Conservation (phyloP, 495 filamentous ascomycete genomes). For the Hamigera avellanea region DNA sequence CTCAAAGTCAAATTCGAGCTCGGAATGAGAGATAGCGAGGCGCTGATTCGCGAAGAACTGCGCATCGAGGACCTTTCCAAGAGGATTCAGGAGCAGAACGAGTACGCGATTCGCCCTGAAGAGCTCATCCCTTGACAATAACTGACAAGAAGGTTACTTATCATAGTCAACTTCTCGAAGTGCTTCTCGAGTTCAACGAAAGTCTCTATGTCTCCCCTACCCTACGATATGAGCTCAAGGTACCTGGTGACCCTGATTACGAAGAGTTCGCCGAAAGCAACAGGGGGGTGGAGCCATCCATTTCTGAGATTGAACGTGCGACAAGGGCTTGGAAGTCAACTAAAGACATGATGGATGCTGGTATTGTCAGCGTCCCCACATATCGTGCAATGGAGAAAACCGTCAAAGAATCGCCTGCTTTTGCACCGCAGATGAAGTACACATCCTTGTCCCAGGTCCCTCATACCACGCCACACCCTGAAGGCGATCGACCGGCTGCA, state of each 20-base stretch:
- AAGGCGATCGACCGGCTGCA: slow-evolving; percentile 9
- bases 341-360: slow-evolving; percentile 27
- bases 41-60: slow-evolving; percentile 64
- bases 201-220: slow-evolving; percentile 60
- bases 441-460: slow-evolving; percentile 18
- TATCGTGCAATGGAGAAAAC: slow-evolving; percentile 29
- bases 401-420: slow-evolving; percentile 27
- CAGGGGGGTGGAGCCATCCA: slow-evolving; percentile 4
- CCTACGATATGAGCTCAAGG: slow-evolving; percentile 51
- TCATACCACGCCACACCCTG: slow-evolving; percentile 13
- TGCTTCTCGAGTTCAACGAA: slow-evolving; percentile 79
- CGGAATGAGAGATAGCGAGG: slow-evolving; percentile 67
- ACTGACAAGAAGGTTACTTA: too few species aligned
- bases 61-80: slow-evolving; percentile 64
- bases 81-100: slow-evolving; percentile 77
- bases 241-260: slow-evolving; percentile 29
- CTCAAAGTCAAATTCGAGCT: slow-evolving; percentile 77
- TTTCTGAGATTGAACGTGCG: neutral
- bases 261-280: slow-evolving; percentile 22
- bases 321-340: slow-evolving; percentile 29
- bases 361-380: slow-evolving; percentile 24
- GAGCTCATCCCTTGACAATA: too few species aligned
- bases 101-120: slow-evolving; percentile 36
- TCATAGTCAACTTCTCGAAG: slow-evolving; percentile 61
- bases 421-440: slow-evolving; percentile 26